Conservation (phyloP, 176 grass and related monocot species). For the Rhynchospora pubera region DNA sequence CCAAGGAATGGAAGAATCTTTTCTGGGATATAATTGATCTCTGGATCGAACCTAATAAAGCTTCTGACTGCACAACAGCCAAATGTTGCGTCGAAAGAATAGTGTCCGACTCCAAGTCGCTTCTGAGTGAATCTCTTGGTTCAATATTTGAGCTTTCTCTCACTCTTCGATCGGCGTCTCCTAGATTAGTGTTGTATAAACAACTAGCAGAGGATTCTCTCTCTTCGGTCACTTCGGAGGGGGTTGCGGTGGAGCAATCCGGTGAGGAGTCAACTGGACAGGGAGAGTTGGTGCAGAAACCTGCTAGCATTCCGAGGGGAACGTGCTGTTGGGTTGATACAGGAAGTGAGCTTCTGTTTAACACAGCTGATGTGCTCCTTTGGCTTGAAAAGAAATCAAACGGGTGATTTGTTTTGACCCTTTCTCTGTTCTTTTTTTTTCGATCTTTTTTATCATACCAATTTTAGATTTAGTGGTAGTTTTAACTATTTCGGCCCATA, state of each 20-base stretch:
- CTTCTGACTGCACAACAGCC: constrained; percentile 63
- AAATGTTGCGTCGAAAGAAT: constrained; percentile 83
- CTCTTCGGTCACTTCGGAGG: constrained; percentile 45
- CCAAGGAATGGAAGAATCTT: constrained; percentile 66
- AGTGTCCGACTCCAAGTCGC: constrained; percentile 45
- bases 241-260: constrained; percentile 30
- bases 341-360: constrained; percentile 55
- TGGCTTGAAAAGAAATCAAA: constrained; percentile 57
- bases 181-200: constrained; percentile 71
- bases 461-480: not conserved
- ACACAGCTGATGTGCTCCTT: constrained; percentile 41
- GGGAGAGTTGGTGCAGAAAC: constrained; percentile 10
- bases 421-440: constrained; percentile 27
- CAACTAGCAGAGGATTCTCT: constrained; percentile 86
- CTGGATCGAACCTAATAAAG: constrained; percentile 76
- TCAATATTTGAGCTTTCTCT: constrained; percentile 91
- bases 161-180: constrained; percentile 83
- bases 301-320: constrained; percentile 34
- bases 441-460: not conserved
- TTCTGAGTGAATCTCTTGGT: constrained; percentile 64
- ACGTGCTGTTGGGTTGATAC: constrained; percentile 94
- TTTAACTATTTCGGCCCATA: not conserved
- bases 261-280: constrained; percentile 30
- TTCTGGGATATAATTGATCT: constrained; percentile 77
- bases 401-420: constrained; percentile 36